Percentiles rank a stretch among this genome's conserved stretches.
Evolutionary conservation across 306 rosid genomes (phyloP).

Genomic region (Psophocarpus tetragonolobus): DNA sequence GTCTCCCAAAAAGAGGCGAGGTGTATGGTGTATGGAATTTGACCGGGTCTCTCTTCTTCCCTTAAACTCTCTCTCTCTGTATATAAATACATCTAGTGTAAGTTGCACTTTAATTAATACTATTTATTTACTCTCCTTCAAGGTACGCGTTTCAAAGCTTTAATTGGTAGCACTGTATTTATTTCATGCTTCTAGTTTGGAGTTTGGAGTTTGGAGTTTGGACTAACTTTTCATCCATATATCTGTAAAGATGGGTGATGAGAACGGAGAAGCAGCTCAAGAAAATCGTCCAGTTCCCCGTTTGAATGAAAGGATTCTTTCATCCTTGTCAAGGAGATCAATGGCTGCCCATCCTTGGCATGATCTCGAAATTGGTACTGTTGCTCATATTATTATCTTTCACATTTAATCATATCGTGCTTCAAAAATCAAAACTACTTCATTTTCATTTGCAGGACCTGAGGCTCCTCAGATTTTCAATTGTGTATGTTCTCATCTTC

Average conservation of each 20-base stretch:
- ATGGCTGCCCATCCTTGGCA: conserved; percentile 99
- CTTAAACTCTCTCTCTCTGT: conserved; percentile 15
- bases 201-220: too few relatives aligned
- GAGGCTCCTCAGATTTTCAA: conserved; percentile 86
- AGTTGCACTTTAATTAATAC: background rate
- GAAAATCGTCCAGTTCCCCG: conserved; percentile 52
- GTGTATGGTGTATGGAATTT: conserved; percentile 26
- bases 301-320: conserved; percentile 94
- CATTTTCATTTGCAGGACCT: conserved; percentile 68
- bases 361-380: conserved; percentile 94
- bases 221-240: background rate
- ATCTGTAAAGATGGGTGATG: conserved; percentile 53
- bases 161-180: background rate
- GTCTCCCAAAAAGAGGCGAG: conserved; percentile 19
- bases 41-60: conserved; percentile 41
- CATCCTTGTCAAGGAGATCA: conserved; percentile 85
- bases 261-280: conserved; percentile 28
- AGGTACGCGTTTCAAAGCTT: conserved; percentile 31
- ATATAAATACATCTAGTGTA: conserved; percentile 5
- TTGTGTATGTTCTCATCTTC: conserved; percentile 55
- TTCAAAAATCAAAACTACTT: conserved; percentile 27
- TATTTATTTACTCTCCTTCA: background rate
- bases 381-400: background rate
- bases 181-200: too few relatives aligned
- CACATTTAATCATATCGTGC: too few relatives aligned